Evolutionary conservation across 768 basidiomycete species (phyloP), one percentile per base, ranked within the genome.

Genomic region (Kwoniella sp.): DNA sequence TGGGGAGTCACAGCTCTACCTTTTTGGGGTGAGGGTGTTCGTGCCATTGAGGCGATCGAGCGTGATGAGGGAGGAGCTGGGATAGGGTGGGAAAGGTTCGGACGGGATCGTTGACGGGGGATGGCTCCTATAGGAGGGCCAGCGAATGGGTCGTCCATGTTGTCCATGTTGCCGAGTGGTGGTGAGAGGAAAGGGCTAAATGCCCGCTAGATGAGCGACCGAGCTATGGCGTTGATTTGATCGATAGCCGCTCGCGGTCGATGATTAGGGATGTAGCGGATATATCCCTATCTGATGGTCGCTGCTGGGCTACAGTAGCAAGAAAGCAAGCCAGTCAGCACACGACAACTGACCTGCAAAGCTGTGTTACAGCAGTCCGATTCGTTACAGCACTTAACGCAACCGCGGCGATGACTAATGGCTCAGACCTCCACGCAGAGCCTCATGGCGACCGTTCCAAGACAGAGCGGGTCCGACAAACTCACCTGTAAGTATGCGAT

Each of bases 101-200:
- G 67, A n/a, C 70, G 63, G 9, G 70, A 71, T 15, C 67, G 63
- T 44, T 68, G 63, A 19, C 70, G 67, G 44, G 67, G 70, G 19
- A 71, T 30, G 12, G 60, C 36, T 22, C 58, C 50, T n/a, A 27
- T 24, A 9, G 52, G 50, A 8, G 63, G 57, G 10, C 24, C 44
- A 2, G 60, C 50, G 58, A 71, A 71, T 17, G 67, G 67, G 37
- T 71, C 70, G 37, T 66, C 70, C 70, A 71, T 71, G 36, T 4
- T 61, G 63, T 6, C 30, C 25, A 21, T 52, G 58, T 30, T 50
- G 30, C 22, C 10, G 50, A 30, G 49, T 50, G 21, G 15, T 21
- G 24, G 22, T 12, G 15, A 33, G 13, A 33, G 13, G 33, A 44
- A n/a, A 44, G 40, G 40, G 40, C 40, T 15, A 44, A 44, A 10